Evolutionary conservation across 2,329 filamentous ascomycete genomes (phyloP), one percentile per base, ranked within the genome.

Genomic region (Colletotrichum nymphaeae): DNA sequence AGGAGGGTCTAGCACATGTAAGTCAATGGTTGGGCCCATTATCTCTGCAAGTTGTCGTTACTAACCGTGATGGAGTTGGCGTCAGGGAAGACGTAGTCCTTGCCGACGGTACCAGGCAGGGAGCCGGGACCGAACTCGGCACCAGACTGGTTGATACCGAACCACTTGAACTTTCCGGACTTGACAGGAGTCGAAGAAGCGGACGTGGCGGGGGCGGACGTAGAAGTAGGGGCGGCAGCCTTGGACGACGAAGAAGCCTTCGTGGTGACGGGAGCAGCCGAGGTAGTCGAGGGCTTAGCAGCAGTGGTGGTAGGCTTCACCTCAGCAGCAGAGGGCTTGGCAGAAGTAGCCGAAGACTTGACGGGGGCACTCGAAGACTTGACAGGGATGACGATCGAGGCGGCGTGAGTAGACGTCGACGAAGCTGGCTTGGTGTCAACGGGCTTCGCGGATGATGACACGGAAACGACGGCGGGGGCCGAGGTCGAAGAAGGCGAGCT

Each of bases 21-120:
- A 60, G 64, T 72, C 60, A 56, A 56, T n/a, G 58, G 1, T 24
- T 53, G 30, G 32, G 6, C 24, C 28, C 32, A 74, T 8, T 64
- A 8, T 1, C 16, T 6, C 9, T 11, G 26, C 14, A 5, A 37
- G 5, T 37, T 37, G 14, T 37, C 2, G 1, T 7, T 14, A 73
- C 81, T 76, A 72, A 83, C 82, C 60, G 79, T 80, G 49, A 90
- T 86, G 16, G 85, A 79, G 7, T 81, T 80, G 22, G 86, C 80
- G 65, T 88, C 85, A 3, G 91, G 91, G 85, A 90, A 94, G 74
- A 82, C 90, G 80, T 89, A 94, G 76, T 93, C 87, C 11, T 81
- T 91, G 74, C 87, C 88, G 77, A 88, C 87, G 0, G 79, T 78
- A 28, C 92, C 92, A 0, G 92, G 91, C 32, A 89, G 84, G 46